A percentile compares a stretch with the other conserved stretches of the same genome.
These are phyloP conservation scores for Xylaria arbuscula DNA, from an alignment of 2,329 filamentous ascomycete genomes.

Conservation along the genomic window DNA sequence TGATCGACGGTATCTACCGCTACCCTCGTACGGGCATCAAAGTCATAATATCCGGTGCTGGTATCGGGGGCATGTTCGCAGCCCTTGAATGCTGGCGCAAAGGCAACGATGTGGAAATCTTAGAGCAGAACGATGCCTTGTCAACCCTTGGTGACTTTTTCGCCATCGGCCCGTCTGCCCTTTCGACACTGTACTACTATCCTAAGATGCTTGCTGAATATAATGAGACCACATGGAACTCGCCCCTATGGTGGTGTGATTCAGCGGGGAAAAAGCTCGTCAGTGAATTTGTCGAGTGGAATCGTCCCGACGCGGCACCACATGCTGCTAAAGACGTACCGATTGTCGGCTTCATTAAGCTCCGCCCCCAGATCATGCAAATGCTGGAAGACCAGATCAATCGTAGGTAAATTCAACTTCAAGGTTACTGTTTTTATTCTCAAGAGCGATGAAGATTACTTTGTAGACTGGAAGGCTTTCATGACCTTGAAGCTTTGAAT, in stretches of 20 bases:
- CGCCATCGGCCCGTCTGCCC: constrained; percentile 29
- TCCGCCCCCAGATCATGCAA: constrained; percentile 19
- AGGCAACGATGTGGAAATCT: constrained; percentile 30
- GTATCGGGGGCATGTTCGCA: constrained; percentile 31
- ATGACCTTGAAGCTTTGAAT: not conserved
- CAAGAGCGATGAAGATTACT: not conserved
- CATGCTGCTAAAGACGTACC: constrained; percentile 33
- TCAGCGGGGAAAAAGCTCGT: constrained; percentile 25
- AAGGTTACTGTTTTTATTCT: not conserved
- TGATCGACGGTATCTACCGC: constrained; percentile 27
- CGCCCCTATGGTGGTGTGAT: constrained; percentile 33
- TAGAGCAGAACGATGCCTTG: constrained; percentile 26
- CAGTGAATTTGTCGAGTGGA: constrained; percentile 32
- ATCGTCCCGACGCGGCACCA: constrained; percentile 24
- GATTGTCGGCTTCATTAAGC: constrained; percentile 26
- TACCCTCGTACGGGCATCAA: constrained; percentile 31
- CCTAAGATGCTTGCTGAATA: constrained; percentile 34
- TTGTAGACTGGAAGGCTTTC: not conserved
- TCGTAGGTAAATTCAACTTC: constrained; percentile 6
- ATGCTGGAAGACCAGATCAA: constrained; percentile 32
- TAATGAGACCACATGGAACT: constrained; percentile 27
- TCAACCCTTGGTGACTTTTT: constrained; percentile 31
- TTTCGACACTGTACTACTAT: constrained; percentile 32
- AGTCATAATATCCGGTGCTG: constrained; percentile 30
- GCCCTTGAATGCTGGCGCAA: constrained; percentile 33